Percentiles rank a stretch among this genome's conserved stretches.
These are phyloP conservation scores for Botrytis paeoniae DNA, from an alignment of 2,329 filamentous ascomycete genomes.

Conservation along the genomic window DNA sequence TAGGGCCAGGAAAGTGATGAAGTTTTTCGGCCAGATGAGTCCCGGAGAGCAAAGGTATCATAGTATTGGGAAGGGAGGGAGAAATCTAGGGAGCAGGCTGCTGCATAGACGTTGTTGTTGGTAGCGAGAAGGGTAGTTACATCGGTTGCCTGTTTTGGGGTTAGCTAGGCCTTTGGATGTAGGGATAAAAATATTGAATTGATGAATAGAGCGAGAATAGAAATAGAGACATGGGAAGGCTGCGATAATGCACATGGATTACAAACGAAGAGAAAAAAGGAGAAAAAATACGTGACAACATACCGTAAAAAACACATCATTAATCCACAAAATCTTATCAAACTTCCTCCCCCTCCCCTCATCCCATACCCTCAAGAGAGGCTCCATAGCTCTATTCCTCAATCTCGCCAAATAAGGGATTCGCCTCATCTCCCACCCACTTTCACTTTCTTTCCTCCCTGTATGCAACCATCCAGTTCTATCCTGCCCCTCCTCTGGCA, in stretches of 20 bases:
- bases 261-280: neutral
- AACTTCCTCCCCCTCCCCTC: constrained; percentile 41
- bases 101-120: constrained; percentile 54
- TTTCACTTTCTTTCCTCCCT: constrained; percentile 48
- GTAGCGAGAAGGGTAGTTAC: constrained; percentile 54
- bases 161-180: neutral
- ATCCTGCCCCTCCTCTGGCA: constrained; percentile 24
- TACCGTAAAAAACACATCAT: constrained; percentile 60
- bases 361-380: constrained; percentile 7
- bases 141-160: constrained; percentile 46
- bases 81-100: constrained; percentile 62
- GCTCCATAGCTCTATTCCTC: constrained; percentile 59
- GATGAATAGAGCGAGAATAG: neutral
- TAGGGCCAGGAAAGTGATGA: constrained; percentile 57
- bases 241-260: neutral
- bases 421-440: constrained; percentile 44
- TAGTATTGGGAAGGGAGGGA: constrained; percentile 53
- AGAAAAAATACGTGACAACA: constrained; percentile 23
- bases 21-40: constrained; percentile 42
- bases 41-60: constrained; percentile 60
- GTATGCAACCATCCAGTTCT: constrained; percentile 60
- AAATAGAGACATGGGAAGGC: neutral
- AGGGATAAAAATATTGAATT: no score
- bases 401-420: constrained; percentile 66
- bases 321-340: constrained; percentile 58